Base-by-base conservation (phyloP, 176 grass and related monocot species). In the Dactylis glomerata region DNA sequence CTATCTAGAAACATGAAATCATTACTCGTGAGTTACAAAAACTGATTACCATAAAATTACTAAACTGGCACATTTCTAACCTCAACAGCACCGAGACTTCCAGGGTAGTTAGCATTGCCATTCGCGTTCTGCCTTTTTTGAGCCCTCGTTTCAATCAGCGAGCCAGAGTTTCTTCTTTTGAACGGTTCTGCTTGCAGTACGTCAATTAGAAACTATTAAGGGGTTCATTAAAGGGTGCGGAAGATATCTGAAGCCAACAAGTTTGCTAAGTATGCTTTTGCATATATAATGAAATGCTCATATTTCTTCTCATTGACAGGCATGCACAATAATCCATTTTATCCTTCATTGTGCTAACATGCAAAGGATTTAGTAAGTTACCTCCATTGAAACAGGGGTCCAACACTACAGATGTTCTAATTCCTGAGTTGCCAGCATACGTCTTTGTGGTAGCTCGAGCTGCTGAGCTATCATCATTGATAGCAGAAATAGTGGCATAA, bases 241-340 rank as follows among this genome's bases (percentile, higher is more conserved):
- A 78, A 69, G 68, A 62, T 38, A 50, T 49, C 4, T 62, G 80
- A 83, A 82, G 51, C 86, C n/a, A 88, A 88, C 86, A 81, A 88
- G 52, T 59, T 83, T 83, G 38, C 56, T 52, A 10, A 31, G 50
- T 59, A 41, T 73, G 66, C 16, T 76, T 76, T 87, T 3, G 47
- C 37, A 42, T 46, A 61, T 33, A 26, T 13, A 22, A 31, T 56
- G 51, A 76, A 56, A 28, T 83, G 38, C 37, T 73, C 28, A 27
- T 24, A 83, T 83, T 82, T 38, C 65, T 70, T 8, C 22, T 82
- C 4, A 17, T 38, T 8, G 9, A 56, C 75, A 72, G 37, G 46
- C 71, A 87, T 42, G 47, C 49, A 70, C 9, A 36, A 58, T n/a
- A 15, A 15, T 59, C 73, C 50, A 70, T 77, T 89, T 75, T 57